These are phyloP conservation scores for Trichoderma guizhouense DNA, from an alignment of 2,329 filamentous ascomycete species.

Conservation along the genomic window DNA sequence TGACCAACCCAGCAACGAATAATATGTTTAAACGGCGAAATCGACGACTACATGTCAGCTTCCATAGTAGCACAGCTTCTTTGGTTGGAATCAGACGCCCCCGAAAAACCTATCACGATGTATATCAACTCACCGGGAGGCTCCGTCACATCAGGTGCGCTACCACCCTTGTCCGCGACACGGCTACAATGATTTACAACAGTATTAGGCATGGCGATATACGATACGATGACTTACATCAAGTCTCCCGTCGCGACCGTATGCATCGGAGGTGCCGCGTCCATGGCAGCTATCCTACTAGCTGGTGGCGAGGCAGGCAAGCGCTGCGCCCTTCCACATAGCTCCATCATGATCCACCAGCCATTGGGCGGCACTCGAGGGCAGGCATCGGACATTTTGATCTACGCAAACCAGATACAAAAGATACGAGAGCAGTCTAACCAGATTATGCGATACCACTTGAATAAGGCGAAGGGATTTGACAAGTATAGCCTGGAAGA, in stretches of 20 bases:
- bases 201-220: conserved; percentile 69
- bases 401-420: conserved; percentile 96
- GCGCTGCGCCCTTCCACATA: conserved; percentile 87
- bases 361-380: conserved; percentile 71
- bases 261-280: conserved; percentile 89
- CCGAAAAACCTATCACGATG: conserved; percentile 90
- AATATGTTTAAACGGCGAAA: conserved; percentile 85
- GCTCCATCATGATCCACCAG: conserved; percentile 95
- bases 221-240: conserved; percentile 99
- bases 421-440: conserved; percentile 82
- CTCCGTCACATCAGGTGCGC: conserved; percentile 68
- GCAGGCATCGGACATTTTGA: conserved; percentile 78
- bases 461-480: conserved; percentile 71
- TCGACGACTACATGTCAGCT: conserved; percentile 88
- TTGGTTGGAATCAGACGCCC: conserved; percentile 95
- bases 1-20: conserved; percentile 69
- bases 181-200: not conserved
- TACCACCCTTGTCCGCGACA: conserved; percentile 3
- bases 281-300: conserved; percentile 88
- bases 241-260: conserved; percentile 89
- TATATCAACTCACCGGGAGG: conserved; percentile 98
- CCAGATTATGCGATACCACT: conserved; percentile 79
- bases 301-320: conserved; percentile 82
- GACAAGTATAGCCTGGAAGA: conserved; percentile 78
- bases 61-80: conserved; percentile 93